Evolutionary conservation across 257 asterid genomes (phyloP), one percentile per base, ranked within the genome.

Genomic region (Przewalskia tangutica): DNA sequence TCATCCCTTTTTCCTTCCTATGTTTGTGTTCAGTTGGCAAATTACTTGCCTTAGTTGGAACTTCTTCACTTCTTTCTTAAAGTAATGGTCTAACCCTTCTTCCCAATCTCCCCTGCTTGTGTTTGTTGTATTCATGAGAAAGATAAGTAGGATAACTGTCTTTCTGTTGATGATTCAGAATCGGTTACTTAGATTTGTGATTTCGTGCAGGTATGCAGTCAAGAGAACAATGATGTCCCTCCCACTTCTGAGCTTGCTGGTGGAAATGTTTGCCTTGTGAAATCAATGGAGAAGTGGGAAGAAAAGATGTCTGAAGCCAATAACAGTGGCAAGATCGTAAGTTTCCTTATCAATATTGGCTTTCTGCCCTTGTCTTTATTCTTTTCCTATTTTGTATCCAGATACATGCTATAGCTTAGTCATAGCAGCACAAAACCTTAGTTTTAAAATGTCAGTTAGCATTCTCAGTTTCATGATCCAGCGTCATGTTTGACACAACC

Each of bases 241-340:
- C 64, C 76, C 67, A 67, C 80, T 63, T 36, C 71, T 38, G 91
- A 84, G 62, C 84, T 90, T 13, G 89, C 64, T 11, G 83, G 91
- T 66, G 88, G 88, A 66, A 88, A 87, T 59, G 91, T 91, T 81
- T 88, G 77, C 77, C 90, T 91, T 34, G 77, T 91, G 80, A 90
- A 87, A 44, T 86, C 91, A 40, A 85, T 84, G 87, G 87, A 89
- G 80, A 76, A 78, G 79, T 90, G 94, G 96, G 94, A 91, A 40
- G 83, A 87, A 81, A 89, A 85, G 90, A 87, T 86, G 44, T 87
- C 91, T 23, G 89, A 89, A 84, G 93, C 93, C 36, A 85, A 86
- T 56, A 81, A 77, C 68, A 87, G 83, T 11, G 90, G 90, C 62
- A 89, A 91, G 85, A 80, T 86, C 27, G 96, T 90, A 84, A 81